Evolutionary conservation across 371 early-diverging fungal genomes (phyloP), one percentile per base, ranked within the genome.

Genomic region (Apophysomyces trapeziformis): DNA sequence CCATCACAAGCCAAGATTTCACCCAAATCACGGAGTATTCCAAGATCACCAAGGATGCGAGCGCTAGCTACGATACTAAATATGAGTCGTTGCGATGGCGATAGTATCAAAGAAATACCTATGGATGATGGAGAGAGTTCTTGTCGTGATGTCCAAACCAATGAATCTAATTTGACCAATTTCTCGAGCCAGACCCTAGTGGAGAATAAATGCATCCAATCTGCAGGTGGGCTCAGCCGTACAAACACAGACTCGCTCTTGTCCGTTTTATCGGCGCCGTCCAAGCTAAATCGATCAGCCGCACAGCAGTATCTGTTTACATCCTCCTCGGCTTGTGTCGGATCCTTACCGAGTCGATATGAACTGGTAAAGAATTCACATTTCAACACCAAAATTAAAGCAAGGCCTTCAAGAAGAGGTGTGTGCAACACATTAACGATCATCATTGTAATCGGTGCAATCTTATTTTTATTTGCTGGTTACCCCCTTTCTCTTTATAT

Each of bases 391-490:
- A 57, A 36, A 38, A 38, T 46, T 6, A 63, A 58, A 63, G 41
- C 38, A 44, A 62, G 45, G n/a, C 71, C 71, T 32, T 74, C 74
- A 7, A 61, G 60, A 58, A 71, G 74, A 37, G 76, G 76, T 16
- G 64, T 68, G 35, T 73, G 73, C 61, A 76, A 70, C 47, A 64
- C 65, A 37, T 57, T 73, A 63, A 73, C 76, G 13, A 73, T 76
- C 18, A 16, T 61, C 5, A 58, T 66, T 41, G 67, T 76, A 8
- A 59, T 72, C 16, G 57, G 64, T 16, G 65, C 73, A 38, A 67
- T 76, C 45, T 35, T 72, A 18, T 76, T 76, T 50, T 59, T 76
- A 39, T 76, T 76, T 67, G 76, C 73, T 57, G 75, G 75, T 21
- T 76, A 76, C 38, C 76, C 76, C 7, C 46, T 76, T 8, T 61